Evolutionary conservation across 495 filamentous ascomycete species (phyloP), one percentile per base, ranked within the genome.

Genomic region (Penicillium maclennaniae): DNA sequence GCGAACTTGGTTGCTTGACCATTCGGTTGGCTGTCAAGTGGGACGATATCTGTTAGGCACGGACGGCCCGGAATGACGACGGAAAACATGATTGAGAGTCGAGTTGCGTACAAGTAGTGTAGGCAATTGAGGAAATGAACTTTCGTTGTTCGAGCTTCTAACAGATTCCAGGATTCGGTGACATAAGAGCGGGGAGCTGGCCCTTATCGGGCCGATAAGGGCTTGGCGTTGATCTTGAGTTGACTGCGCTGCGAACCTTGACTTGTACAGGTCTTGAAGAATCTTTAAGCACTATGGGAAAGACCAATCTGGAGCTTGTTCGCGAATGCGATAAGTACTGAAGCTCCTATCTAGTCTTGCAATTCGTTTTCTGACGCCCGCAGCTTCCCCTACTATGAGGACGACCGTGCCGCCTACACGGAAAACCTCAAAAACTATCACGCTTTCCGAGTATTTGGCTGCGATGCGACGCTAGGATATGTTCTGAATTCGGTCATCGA

Each of bases 301-400:
- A 79, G 53, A 74, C 78, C 0, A 77, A 79, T 61, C 62, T 83
- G 6, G 78, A 84, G 16, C 66, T 85, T 15, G 59, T 84, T 34
- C 55, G 72, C 26, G 81, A 84, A 64, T 84, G 79, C 57, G 87
- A 91, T 74, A 79, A 70, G 86, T 88, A 65, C 26, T 47, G 28
- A 67, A 66, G 70, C 71, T 10, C 34, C 10, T 20, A 34, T 39
- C 26, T 37, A 25, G 31, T 49, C 55, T 56, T 54, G 48, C 53
- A 37, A 7, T 31, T 10, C 41, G 10, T 25, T 45, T 26, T 55
- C 59, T 58, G 25, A 61, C 38, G n/a, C 31, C 43, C 25, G 15
- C 36, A 90, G 87, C 65, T 90, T 90, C 63, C 87, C 87, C 6
- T 84, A 90, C 62, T 73, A 76, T 37, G 74, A 84, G 28, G 75